These are phyloP conservation scores for Alternaria postmessia DNA, from an alignment of 2,329 filamentous ascomycete species.

Conservation along the genomic window DNA sequence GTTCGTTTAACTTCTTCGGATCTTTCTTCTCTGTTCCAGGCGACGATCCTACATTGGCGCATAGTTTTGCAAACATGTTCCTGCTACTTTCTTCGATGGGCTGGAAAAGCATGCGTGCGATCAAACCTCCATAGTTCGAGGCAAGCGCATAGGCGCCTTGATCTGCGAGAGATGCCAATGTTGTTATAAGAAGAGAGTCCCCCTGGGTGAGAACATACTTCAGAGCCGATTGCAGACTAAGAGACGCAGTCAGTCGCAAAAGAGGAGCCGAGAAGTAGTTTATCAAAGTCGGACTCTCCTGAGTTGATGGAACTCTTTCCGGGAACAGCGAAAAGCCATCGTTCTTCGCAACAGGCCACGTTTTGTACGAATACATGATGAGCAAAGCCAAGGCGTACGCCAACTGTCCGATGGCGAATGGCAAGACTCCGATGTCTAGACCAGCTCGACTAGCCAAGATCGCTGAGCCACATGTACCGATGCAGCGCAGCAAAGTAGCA, in stretches of 20 bases:
- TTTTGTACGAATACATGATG: constrained; percentile 72
- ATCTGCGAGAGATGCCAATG: constrained; percentile 76
- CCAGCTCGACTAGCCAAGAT: constrained; percentile 66
- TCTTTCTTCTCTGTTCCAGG: constrained; percentile 15
- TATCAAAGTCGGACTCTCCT: constrained; percentile 28
- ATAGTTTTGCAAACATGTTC: constrained; percentile 84
- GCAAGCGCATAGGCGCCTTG: constrained; percentile 94
- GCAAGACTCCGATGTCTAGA: constrained; percentile 75
- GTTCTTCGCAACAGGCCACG: constrained; percentile 62
- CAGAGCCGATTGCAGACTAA: constrained; percentile 86
- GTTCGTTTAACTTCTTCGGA: constrained; percentile 15
- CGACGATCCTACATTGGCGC: constrained; percentile 55
- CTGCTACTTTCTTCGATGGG: constrained; percentile 94
- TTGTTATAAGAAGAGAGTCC: constrained; percentile 85
- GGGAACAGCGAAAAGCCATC: constrained; percentile 75
- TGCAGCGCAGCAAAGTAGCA: constrained; percentile 80
- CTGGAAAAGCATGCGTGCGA: constrained; percentile 90
- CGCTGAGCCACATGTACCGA: constrained; percentile 75
- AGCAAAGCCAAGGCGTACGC: constrained; percentile 76
- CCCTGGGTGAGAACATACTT: constrained; percentile 96
- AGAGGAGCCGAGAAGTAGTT: constrained; percentile 71
- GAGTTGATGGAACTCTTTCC: constrained; percentile 51
- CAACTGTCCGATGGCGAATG: constrained; percentile 88
- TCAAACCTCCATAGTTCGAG: constrained; percentile 87
- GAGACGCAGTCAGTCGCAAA: constrained; percentile 76